A percentile compares a stretch with the other conserved stretches of the same genome.
phyloP scores from a whole-genome alignment of 2,329 filamentous ascomycete species.

The Coniochaeta hoffmannii region DNA sequence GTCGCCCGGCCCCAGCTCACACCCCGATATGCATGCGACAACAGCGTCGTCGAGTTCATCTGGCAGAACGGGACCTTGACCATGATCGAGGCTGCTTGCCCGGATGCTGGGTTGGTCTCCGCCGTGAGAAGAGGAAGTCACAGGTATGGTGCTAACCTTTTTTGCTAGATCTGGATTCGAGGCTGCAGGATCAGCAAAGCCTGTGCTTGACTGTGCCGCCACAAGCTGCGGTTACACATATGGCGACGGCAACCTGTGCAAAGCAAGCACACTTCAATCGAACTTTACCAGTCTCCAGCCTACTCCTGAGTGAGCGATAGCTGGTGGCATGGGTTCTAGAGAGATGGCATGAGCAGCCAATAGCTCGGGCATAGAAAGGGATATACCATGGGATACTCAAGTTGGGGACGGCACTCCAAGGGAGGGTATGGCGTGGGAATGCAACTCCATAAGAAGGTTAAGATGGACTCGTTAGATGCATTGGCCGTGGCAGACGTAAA shows the following conservation, averaged over 20 bases:
- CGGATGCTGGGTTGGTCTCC: constrained; percentile 14
- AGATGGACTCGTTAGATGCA: not conserved
- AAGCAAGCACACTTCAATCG: not conserved
- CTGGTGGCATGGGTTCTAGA: not conserved
- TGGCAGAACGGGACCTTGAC: constrained; percentile 27
- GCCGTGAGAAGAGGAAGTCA: not conserved
- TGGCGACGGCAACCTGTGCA: constrained; percentile 11
- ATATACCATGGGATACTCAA: not conserved
- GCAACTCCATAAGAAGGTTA: not conserved
- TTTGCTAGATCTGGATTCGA: constrained; percentile 9
- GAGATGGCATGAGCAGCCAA: not conserved
- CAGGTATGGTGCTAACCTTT: not conserved
- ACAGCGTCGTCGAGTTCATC: constrained; percentile 34
- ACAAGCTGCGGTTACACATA: constrained; percentile 5
- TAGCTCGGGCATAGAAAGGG: not conserved
- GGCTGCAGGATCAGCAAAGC: constrained; percentile 11
- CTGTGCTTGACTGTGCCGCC: constrained; percentile 8
- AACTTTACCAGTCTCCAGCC: constrained; percentile 15
- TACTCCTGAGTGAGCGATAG: constrained; percentile 6
- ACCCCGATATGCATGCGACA: constrained; percentile 34
- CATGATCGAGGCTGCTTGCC: constrained; percentile 38
- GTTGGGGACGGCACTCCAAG: not conserved
- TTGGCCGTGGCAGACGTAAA: too few relatives aligned
- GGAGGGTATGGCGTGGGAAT: not conserved
- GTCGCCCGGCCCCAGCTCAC: constrained; percentile 19